A percentile compares a stretch with the other conserved stretches of the same genome.
Conservation (phyloP, 1,139 yeast genomes). For the Taphrina pruni region DNA sequence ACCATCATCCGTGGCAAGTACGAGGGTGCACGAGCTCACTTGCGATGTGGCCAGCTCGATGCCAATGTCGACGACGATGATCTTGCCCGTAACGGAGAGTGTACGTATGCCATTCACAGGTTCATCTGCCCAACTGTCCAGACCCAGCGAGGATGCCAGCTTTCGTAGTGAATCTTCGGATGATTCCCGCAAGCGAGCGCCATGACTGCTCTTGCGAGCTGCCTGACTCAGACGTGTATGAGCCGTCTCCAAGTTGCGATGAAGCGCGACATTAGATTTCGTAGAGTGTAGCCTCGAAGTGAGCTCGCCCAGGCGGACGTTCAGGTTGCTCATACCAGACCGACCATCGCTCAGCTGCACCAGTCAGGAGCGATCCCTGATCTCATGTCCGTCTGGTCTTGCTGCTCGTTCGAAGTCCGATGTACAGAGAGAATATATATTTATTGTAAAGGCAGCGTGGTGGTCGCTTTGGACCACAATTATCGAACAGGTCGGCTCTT, state of each 20-base stretch:
- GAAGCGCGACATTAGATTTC: background rate
- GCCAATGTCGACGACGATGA: slow-evolving; percentile 34
- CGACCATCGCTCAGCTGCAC: background rate
- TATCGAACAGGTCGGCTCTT: too few species aligned
- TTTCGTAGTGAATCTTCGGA: slow-evolving; percentile 7
- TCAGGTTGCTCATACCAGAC: slow-evolving; percentile 10
- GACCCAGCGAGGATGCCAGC: slow-evolving; percentile 21
- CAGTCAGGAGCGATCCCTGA: background rate
- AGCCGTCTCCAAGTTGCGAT: slow-evolving; percentile 8
- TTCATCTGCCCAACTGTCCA: slow-evolving; percentile 34
- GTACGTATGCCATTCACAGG: slow-evolving; percentile 13
- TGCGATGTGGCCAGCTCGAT: slow-evolving; percentile 2
- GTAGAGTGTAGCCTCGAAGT: slow-evolving; percentile 8
- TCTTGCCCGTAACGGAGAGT: slow-evolving; percentile 34
- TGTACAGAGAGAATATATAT: too few species aligned
- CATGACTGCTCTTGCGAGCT: slow-evolving; percentile 1
- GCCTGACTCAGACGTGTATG: slow-evolving; percentile 18
- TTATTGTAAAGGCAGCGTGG: too few species aligned
- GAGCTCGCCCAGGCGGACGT: slow-evolving; percentile 12
- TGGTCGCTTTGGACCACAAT: too few species aligned
- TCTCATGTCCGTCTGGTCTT: background rate
- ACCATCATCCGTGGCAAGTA: slow-evolving; percentile 34
- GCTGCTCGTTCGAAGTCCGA: background rate
- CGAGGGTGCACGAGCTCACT: slow-evolving; percentile 25
- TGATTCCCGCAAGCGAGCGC: slow-evolving; percentile 5